Conservation (phyloP, 2,329 filamentous ascomycete genomes). For the Cladophialophora bantiana region DNA sequence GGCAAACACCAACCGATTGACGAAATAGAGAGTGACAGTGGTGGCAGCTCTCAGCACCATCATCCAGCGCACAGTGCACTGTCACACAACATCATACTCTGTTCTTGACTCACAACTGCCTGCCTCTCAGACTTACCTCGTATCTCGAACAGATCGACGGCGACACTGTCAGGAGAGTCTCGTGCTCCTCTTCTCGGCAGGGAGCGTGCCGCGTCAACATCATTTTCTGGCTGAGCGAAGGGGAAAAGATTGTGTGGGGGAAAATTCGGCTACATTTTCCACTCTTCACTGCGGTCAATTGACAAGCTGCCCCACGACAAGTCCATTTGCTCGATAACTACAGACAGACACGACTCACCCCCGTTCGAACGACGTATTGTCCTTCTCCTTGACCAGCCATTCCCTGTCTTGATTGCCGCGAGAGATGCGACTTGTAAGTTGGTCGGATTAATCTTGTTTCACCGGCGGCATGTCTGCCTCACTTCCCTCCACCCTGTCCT, state of each 20-base stretch:
- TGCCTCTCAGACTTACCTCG: background rate
- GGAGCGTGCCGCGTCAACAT: background rate
- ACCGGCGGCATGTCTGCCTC: slow-evolving; percentile 43
- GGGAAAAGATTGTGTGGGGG: slow-evolving; percentile 21
- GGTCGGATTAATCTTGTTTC: background rate
- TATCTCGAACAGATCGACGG: background rate
- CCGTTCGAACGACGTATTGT: background rate
- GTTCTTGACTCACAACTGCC: background rate
- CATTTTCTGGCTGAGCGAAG: background rate
- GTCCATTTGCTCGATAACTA: background rate
- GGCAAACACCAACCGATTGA: background rate
- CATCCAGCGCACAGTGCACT: background rate
- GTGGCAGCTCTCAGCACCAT: background rate
- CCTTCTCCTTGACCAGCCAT: background rate
- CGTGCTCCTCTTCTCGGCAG: slow-evolving; percentile 9
- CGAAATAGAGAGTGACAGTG: background rate
- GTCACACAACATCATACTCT: background rate
- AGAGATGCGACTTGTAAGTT: background rate
- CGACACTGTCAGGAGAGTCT: slow-evolving; percentile 4
- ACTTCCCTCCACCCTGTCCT: slow-evolving; percentile 58
- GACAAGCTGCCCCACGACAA: background rate
- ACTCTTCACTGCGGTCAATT: background rate
- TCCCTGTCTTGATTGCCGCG: background rate
- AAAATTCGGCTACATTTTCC: slow-evolving; percentile 12
- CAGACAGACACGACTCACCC: background rate